These are phyloP conservation scores for Aureobasidium musti DNA, from an alignment of 2,329 filamentous ascomycete genomes.

Conservation along the genomic window DNA sequence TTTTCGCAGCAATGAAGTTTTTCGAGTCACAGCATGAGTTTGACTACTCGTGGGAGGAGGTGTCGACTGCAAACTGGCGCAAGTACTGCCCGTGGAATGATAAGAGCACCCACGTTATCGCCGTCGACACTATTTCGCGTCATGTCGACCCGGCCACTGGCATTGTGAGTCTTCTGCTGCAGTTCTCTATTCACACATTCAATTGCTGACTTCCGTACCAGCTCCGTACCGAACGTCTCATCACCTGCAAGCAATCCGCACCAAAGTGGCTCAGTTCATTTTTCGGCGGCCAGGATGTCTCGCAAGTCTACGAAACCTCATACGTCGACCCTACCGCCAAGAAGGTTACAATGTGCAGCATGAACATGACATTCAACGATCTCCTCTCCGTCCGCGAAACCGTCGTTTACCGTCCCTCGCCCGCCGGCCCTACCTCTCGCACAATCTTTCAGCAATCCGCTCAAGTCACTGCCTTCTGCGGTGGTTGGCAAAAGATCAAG, in stretches of 20 bases:
- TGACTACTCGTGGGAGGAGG: constrained; percentile 98
- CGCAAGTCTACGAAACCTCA: constrained; percentile 90
- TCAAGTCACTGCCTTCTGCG: constrained; percentile 89
- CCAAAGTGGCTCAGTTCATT: constrained; percentile 80
- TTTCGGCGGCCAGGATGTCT: constrained; percentile 76
- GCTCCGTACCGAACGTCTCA: constrained; percentile 71
- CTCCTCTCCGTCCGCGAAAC: constrained; percentile 91
- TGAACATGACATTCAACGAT: constrained; percentile 91
- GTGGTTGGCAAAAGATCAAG: constrained; percentile 96
- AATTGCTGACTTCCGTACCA: constrained; percentile 37
- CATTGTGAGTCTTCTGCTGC: constrained; percentile 58
- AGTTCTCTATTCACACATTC: constrained; percentile 19
- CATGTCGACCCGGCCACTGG: constrained; percentile 63
- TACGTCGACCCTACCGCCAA: constrained; percentile 84
- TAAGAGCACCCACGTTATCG: constrained; percentile 94
- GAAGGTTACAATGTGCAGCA: constrained; percentile 94
- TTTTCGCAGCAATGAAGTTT: constrained; percentile 72
- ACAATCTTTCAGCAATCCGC: constrained; percentile 89
- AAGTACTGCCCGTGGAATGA: constrained; percentile 99
- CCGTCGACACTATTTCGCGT: constrained; percentile 88
- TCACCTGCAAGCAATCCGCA: constrained; percentile 64
- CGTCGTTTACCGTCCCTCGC: constrained; percentile 72
- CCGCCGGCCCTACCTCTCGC: constrained; percentile 51
- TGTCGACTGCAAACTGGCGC: constrained; percentile 95
- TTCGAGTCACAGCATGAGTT: constrained; percentile 89